Base-by-base conservation (phyloP, 208 protist genomes). In the Acanthamoeba castellanii region DNA sequence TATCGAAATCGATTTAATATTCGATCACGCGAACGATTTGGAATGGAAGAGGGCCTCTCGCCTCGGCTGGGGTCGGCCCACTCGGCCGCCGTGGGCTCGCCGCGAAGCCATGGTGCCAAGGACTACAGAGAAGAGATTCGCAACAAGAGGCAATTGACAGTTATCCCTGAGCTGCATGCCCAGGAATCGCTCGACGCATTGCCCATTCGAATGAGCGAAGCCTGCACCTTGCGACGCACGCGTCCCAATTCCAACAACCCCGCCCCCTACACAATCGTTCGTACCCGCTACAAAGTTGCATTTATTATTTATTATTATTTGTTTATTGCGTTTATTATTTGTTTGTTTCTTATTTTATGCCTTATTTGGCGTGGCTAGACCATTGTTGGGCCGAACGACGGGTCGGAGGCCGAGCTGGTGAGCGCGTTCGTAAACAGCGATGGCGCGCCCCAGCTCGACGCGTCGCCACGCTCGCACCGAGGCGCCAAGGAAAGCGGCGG, bases 331-430 rank as follows among this genome's bases (percentile, higher is more conserved):
- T 66, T 66, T 27, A 27, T 66, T 66, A 27, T 66, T 66, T 27
- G 3, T 25, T 25, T 66, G 5, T 16, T 70, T 22, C 61, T 70
- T 30, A 27, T 27, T 70, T 30, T 70, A 22, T 70, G 50, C 5
- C 18, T 22, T 22, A 70, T 30, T 70, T 22, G 22, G 22, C 61
- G 18, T 76, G 7, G 25, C 32, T 20, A 85, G 76, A 57, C 76
- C 14, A 57, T 85, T 30, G n/a, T 85, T 25, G 76, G 76, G 9
- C 76, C 76, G 25, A 85, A 85, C 27, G 76, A 85, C 47, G 76
- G 76, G 25, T 85, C 76, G 9, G 76, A 85, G 76, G 76, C 76
- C 3, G 76, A 85, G 47, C 47, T 85, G 76, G 76, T 85, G 18
- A 50, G 47, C 76, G 76, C 57, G 20, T 85, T 85, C 20, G 76